Base-by-base conservation (phyloP, 2,329 filamentous ascomycete genomes). In the Aureobasidium leucospermi region DNA sequence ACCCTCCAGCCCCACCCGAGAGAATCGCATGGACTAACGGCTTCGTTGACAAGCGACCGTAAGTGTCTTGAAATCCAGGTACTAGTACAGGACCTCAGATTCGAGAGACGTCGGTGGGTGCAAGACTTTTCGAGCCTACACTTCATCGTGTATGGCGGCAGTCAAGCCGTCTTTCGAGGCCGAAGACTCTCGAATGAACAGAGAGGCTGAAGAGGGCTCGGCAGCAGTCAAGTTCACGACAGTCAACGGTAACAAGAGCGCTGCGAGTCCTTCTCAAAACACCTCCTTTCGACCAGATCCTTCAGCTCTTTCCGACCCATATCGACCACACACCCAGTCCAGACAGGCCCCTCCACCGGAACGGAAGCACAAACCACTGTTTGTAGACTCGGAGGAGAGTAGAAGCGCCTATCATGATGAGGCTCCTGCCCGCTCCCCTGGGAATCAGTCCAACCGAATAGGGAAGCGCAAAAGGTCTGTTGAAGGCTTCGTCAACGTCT, bases 391-490 rank as follows among this genome's bases (percentile, higher is more conserved):
- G 19, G 52, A 57, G 16, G 52, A 46, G 11, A 31, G 7, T 8
- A 55, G 51, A 42, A 16, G 41, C 31, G 29, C 13, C 19, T 34
- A 42, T 43, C 52, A 38, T n/a, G 41, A 57, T 38, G 39, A 57
- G 5, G 6, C 32, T 5, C 7, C 15, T 11, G 42, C 31, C 19
- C 19, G 23, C 34, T 47, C 55, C 13, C 43, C 55, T 39, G 55
- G 39, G 15, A 11, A 32, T 16, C 32, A 48, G 9, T 29, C 34
- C 23, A 48, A 31, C 15, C 55, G 29, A 3, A 8, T 19, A 6
- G 52, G 52, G 16, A 58, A 58, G 34, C 55, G 55, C 23, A 58
- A 58, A 41, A 58, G 55, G 36, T 58, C 55, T 31, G 23, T 11
- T 10, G 55, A 58, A 11, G 13, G 43, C 15, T 48, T 47, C 15